Base-by-base conservation (phyloP, 129 eudicot genomes). In the Oenanthe sinensis region DNA sequence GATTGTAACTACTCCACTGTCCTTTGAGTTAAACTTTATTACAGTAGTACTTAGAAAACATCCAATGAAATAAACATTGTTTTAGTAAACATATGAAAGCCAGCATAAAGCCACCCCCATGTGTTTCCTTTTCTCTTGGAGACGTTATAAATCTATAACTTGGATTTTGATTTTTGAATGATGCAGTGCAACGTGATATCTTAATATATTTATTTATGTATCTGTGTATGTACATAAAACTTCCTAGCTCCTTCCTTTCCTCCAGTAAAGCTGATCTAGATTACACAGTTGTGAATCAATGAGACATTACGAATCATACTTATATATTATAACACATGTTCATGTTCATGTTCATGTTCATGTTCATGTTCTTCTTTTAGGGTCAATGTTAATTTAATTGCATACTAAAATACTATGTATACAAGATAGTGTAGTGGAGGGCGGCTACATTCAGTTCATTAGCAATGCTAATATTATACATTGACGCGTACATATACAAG, bases 241-340 rank as follows among this genome's bases (percentile, higher is more conserved):
- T 50, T 50, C 2, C n/a, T n/a, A 10, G 33, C 0, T n/a, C 28
- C 63, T 55, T 55, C 63, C 63, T 28, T 55, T 55, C 0, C 13
- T 58, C 5, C 16, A 60, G n/a, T 60, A 60, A 49, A 28, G 62
- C 36, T 7, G 33, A 60, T n/a, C 36, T 24, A 60, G 33, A 60
- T 60, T 60, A 60, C 68, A 60, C 68, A 60, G 68, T 60, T 60
- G 68, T 60, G 68, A 60, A 60, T 60, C 68, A n/a, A 24, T n/a
- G 68, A 60, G 68, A 60, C 68, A 60, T 60, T 33, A 60, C 68
- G n/a, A 60, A 24, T 60, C 68, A 60, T 10, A n/a, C 24, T 12
- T n/a, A 14, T 4, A 60, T n/a, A n/a, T n/a, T n/a, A n/a, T n/a
- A n/a, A n/a, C n/a, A n/a, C n/a, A n/a, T n/a, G n/a, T n/a, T n/a